phyloP scores from a whole-genome alignment of 139 green algal genomes.

The Asterochloris sp. region DNA sequence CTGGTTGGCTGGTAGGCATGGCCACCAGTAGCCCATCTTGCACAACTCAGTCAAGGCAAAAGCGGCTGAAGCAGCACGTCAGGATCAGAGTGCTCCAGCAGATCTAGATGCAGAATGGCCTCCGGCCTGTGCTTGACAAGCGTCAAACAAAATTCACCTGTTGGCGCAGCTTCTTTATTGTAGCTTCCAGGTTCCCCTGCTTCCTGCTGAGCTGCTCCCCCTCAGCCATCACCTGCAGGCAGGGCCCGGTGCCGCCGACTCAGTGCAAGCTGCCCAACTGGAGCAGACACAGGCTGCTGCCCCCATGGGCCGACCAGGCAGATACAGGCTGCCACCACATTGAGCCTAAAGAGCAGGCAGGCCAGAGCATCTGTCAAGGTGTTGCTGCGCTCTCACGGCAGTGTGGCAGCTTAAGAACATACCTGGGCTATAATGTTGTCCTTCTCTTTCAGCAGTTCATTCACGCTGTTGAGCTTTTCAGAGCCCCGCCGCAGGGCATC shows the following conservation, averaged over 20 bases:
- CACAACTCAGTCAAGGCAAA: no score
- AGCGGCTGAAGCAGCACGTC: no score
- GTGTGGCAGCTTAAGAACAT: neutral
- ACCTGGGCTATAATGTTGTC: constrained; percentile 89
- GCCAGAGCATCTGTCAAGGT: neutral
- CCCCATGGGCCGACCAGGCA: neutral
- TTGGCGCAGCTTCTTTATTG: constrained; percentile 69
- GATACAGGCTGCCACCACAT: neutral
- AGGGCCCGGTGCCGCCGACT: neutral
- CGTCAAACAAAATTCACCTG: neutral
- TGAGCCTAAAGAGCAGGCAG: neutral
- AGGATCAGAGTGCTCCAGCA: no score
- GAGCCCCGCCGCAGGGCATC: constrained; percentile 75
- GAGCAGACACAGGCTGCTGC: neutral
- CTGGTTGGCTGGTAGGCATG: no score
- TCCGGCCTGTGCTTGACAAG: no score
- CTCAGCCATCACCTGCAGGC: constrained; percentile 68
- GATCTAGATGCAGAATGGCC: no score
- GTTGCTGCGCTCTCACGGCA: neutral
- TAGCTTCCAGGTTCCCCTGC: constrained; percentile 69
- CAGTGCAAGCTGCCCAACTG: neutral
- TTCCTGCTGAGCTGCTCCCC: constrained; percentile 76
- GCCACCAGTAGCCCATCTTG: no score
- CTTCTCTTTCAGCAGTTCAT: constrained; percentile 84
- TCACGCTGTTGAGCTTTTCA: constrained; percentile 60